phyloP scores from a whole-genome alignment of 2,329 filamentous ascomycete genomes.

The Cryphonectria parasitica region DNA sequence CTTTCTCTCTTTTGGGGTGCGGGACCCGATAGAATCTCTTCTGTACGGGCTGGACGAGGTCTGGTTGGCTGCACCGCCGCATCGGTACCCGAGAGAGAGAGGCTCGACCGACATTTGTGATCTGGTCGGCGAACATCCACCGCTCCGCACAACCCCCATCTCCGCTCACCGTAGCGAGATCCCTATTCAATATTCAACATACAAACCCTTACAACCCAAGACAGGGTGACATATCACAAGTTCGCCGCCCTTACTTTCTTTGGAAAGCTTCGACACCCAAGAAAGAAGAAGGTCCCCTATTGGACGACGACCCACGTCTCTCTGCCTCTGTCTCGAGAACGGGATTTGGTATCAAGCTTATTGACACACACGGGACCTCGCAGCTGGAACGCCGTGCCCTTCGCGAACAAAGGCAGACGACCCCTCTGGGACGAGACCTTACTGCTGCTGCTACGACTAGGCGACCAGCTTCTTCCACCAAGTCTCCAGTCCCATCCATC shows the following conservation, averaged over 20 bases:
- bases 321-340: conserved; percentile 1
- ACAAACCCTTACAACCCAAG: not conserved
- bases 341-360: conserved; percentile 22
- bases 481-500: conserved; percentile 6
- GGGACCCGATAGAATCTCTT: not conserved
- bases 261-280: not conserved
- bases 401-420: conserved; percentile 26
- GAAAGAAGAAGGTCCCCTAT: not conserved
- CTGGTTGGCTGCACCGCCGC: conserved; percentile 14
- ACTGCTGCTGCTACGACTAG: not conserved
- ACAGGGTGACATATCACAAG: not conserved
- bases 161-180: conserved; percentile 11
- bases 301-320: conserved; percentile 2
- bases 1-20: not conserved
- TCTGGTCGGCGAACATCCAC: conserved; percentile 4
- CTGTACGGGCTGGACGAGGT: not conserved
- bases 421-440: not conserved
- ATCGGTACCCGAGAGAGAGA: conserved; percentile 14
- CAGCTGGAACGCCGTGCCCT: conserved; percentile 19
- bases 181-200: not conserved
- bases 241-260: not conserved
- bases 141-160: conserved; percentile 9
- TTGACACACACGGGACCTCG: conserved; percentile 25
- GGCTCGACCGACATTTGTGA: conserved; percentile 12
- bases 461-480: not conserved